phyloP scores from a whole-genome alignment of 2,329 filamentous ascomycete genomes.

The Nigrospora osmanthi region DNA sequence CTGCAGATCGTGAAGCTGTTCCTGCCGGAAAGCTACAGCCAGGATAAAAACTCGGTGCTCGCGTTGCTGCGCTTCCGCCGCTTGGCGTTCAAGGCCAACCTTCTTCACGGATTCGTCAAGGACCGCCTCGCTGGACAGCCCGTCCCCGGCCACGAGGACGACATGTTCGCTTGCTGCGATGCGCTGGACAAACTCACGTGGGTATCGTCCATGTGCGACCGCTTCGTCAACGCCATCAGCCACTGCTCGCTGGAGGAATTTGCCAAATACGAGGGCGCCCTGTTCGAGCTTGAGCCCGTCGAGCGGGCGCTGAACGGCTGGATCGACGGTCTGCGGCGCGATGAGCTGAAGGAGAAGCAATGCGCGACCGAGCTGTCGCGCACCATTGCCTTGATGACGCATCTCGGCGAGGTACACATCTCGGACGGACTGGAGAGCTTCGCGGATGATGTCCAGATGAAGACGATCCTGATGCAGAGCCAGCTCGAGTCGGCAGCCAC shows the following conservation, averaged over 20 bases:
- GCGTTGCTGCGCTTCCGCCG: slow-evolving; percentile 83
- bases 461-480: slow-evolving; percentile 66
- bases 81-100: slow-evolving; percentile 76
- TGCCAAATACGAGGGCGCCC: slow-evolving; percentile 65
- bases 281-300: slow-evolving; percentile 85
- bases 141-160: slow-evolving; percentile 64
- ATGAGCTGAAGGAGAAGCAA: slow-evolving; percentile 79
- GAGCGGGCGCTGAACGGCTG: slow-evolving; percentile 83
- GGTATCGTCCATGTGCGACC: slow-evolving; percentile 75
- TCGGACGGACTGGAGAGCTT: slow-evolving; percentile 61
- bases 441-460: slow-evolving; percentile 74
- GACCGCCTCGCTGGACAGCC: slow-evolving; percentile 65
- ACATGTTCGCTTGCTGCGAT: slow-evolving; percentile 72
- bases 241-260: slow-evolving; percentile 75
- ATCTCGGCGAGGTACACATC: slow-evolving; percentile 76
- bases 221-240: slow-evolving; percentile 74
- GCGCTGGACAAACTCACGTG: slow-evolving; percentile 79
- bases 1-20: slow-evolving; percentile 84
- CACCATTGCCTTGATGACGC: slow-evolving; percentile 79
- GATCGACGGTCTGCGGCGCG: slow-evolving; percentile 75
- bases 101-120: slow-evolving; percentile 71
- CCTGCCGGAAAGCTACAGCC: slow-evolving; percentile 74
- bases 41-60: slow-evolving; percentile 78
- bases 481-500: slow-evolving; percentile 72
- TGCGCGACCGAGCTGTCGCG: slow-evolving; percentile 75